These are phyloP conservation scores for Amylostereum areolatum DNA, from an alignment of 1,284 basidiomycete species.

Conservation along the genomic window DNA sequence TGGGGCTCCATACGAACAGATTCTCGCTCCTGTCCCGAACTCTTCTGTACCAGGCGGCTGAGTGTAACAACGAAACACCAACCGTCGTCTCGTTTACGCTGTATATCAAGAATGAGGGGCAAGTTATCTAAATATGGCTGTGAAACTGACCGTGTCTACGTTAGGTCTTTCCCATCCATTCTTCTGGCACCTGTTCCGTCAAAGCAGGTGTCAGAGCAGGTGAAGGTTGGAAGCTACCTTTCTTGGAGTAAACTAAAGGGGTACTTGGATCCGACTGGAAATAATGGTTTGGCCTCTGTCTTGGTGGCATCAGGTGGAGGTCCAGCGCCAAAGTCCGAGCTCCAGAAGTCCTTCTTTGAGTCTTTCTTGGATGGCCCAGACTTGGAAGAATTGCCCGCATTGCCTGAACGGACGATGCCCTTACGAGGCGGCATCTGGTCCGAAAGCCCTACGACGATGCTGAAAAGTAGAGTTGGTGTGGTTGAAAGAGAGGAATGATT, in stretches of 20 bases:
- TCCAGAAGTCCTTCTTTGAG: conserved; percentile 9
- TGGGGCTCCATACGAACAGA: conserved; percentile 70
- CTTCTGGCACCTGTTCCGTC: conserved; percentile 65
- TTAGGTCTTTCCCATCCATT: conserved; percentile 78
- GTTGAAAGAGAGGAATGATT: too few relatives aligned
- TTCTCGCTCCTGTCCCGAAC: conserved; percentile 49
- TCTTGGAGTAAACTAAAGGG: conserved; percentile 75
- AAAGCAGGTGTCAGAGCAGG: background rate
- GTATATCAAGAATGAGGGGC: conserved; percentile 13
- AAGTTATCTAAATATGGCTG: background rate
- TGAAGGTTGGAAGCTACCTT: conserved; percentile 36
- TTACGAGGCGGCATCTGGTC: conserved; percentile 60
- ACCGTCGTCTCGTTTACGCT: conserved; percentile 43
- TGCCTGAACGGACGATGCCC: conserved; percentile 80
- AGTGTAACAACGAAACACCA: conserved; percentile 63
- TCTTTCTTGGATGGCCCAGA: conserved; percentile 24
- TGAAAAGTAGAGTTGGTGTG: too few relatives aligned
- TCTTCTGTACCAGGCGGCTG: conserved; percentile 62
- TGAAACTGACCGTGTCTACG: conserved; percentile 59
- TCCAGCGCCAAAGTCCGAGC: conserved; percentile 2
- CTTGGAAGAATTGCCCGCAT: conserved; percentile 80
- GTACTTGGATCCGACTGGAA: conserved; percentile 78
- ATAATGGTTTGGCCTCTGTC: conserved; percentile 50
- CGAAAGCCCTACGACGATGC: too few relatives aligned
- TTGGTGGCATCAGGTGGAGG: conserved; percentile 12